These are phyloP conservation scores for Isoetes taiwanensis DNA, from an alignment of 75 land plant genomes.

Conservation along the genomic window DNA sequence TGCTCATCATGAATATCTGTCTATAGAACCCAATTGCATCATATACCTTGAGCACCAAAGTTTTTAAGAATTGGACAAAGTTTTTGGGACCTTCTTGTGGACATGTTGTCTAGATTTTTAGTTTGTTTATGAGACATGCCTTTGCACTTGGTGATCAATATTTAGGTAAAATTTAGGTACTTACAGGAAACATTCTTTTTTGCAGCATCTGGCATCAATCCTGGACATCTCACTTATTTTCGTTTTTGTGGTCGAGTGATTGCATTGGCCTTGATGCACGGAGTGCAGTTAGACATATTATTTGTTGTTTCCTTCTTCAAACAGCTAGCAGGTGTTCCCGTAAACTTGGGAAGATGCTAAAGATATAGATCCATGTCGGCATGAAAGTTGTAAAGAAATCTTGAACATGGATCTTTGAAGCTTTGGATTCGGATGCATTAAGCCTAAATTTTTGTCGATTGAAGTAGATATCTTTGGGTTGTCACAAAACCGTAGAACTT, in stretches of 20 bases:
- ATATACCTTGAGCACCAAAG: too few species aligned
- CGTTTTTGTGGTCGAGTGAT: conserved; percentile 2
- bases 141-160: too few species aligned
- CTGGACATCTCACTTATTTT: conserved; percentile 6
- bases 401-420: not conserved
- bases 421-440: not conserved
- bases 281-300: not conserved
- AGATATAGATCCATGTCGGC: not conserved
- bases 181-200: too few species aligned
- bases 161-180: too few species aligned
- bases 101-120: too few species aligned
- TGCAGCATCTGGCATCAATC: conserved; percentile 4
- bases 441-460: not conserved
- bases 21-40: too few species aligned
- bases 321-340: not conserved
- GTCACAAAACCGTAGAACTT: not conserved
- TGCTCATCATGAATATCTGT: too few species aligned
- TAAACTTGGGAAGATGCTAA: not conserved
- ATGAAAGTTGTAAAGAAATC: not conserved
- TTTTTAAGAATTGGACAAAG: too few species aligned
- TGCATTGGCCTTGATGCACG: conserved; percentile 6
- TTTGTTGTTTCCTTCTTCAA: not conserved
- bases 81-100: too few species aligned
- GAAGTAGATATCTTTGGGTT: not conserved
- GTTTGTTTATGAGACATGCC: too few species aligned